Conservation (phyloP, 129 eudicot species). For the Arctium minus region DNA sequence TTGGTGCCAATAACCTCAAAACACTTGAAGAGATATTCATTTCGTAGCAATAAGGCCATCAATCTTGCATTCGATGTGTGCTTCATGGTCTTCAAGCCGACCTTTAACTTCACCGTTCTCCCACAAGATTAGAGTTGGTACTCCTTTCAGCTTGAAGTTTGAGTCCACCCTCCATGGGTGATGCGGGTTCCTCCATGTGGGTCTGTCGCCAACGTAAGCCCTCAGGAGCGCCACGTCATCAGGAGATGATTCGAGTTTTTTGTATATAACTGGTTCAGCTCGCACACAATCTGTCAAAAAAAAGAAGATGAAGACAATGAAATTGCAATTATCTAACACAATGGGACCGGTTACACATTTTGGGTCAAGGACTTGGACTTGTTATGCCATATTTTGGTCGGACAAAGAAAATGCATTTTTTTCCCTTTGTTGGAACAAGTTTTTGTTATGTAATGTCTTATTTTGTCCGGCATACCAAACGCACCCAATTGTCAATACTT, state of each 20-base stretch:
- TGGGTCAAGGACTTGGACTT: no score
- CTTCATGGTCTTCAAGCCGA: constrained; percentile 94
- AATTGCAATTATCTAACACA: not conserved
- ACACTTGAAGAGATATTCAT: constrained; percentile 14
- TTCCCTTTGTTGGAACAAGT: no score
- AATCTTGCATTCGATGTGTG: constrained; percentile 64
- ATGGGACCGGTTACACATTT: no score
- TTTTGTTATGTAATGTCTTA: no score
- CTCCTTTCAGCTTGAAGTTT: constrained; percentile 78
- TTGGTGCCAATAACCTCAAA: not conserved
- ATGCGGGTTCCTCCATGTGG: constrained; percentile 82
- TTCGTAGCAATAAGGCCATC: constrained; percentile 51
- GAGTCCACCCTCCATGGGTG: constrained; percentile 87
- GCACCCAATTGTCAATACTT: not conserved
- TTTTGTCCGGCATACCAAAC: no score
- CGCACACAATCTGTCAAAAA: constrained; percentile 73
- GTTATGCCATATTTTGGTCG: not conserved
- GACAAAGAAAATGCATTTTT: no score
- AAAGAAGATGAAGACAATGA: not conserved
- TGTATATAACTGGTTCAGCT: constrained; percentile 93
- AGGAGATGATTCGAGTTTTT: constrained; percentile 54
- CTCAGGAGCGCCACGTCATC: constrained; percentile 62
- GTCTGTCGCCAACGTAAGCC: constrained; percentile 89
- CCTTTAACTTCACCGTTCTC: constrained; percentile 60
- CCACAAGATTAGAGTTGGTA: constrained; percentile 83